Evolutionary conservation across 306 rosid species (phyloP).

Genomic region (Luffa aegyptiaca): DNA sequence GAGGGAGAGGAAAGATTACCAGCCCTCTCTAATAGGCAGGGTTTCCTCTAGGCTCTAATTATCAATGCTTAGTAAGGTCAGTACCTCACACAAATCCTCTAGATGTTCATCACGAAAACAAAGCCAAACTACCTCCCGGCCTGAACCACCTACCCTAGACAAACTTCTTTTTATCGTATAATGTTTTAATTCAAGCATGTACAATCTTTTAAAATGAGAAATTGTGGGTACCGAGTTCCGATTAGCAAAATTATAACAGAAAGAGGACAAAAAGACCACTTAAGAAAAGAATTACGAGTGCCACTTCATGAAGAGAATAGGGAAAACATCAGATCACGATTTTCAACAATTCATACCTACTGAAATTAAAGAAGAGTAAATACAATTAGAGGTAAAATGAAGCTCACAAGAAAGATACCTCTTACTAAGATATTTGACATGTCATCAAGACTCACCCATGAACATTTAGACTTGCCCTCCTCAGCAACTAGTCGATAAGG

Average conservation of each 20-base stretch:
- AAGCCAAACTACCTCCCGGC: neutral
- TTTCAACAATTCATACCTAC: neutral
- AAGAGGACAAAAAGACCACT: neutral
- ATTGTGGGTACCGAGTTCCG: neutral
- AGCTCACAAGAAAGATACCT: slow-evolving; percentile 45
- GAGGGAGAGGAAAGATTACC: too few species aligned
- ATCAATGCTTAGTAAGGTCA: too few species aligned
- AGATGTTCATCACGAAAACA: neutral
- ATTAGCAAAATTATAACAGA: neutral
- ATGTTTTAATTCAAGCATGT: neutral
- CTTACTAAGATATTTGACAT: slow-evolving; percentile 67
- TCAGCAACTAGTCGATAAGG: slow-evolving; percentile 94
- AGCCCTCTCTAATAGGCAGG: too few species aligned
- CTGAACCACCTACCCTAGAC: neutral
- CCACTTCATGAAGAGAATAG: neutral
- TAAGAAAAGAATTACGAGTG: neutral
- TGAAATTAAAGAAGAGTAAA: neutral
- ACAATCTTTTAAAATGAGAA: neutral
- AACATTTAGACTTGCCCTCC: slow-evolving; percentile 95
- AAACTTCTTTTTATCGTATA: neutral
- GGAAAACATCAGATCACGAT: neutral
- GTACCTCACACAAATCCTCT: neutral
- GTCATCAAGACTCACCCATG: slow-evolving; percentile 97
- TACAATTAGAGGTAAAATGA: slow-evolving; percentile 1
- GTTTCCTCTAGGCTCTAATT: too few species aligned